These are phyloP conservation scores for Sporothrix mexicana DNA, from an alignment of 2,329 filamentous ascomycete species.

Conservation along the genomic window DNA sequence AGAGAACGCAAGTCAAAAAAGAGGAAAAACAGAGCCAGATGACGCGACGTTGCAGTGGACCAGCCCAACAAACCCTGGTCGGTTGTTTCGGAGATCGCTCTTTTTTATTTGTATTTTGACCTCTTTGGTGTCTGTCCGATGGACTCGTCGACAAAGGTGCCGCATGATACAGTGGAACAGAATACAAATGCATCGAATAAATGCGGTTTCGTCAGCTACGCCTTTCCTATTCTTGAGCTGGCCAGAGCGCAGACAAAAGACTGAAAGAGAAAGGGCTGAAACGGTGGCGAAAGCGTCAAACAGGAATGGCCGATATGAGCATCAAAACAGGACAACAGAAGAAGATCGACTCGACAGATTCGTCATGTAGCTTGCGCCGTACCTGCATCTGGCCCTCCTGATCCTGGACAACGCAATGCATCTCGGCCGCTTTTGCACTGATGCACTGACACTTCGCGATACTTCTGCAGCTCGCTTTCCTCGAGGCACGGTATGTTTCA, in stretches of 20 bases:
- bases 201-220: neutral
- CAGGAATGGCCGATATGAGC: neutral
- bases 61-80: slow-evolving; percentile 10
- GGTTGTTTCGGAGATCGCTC: slow-evolving; percentile 29
- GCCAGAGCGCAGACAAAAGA: neutral
- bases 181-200: too few relatives aligned
- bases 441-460: neutral
- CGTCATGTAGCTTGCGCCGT: neutral
- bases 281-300: neutral
- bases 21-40: slow-evolving; percentile 17
- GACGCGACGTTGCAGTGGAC: slow-evolving; percentile 32
- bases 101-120: slow-evolving; percentile 4
- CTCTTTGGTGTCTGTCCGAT: neutral
- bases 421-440: neutral
- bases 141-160: neutral
- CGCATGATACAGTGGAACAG: neutral
- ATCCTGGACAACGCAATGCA: neutral
- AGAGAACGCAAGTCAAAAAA: neutral
- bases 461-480: slow-evolving; percentile 20
- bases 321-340: neutral
- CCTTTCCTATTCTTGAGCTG: slow-evolving; percentile 5
- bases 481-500: slow-evolving; percentile 29
- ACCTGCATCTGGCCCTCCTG: neutral
- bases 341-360: neutral
- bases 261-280: slow-evolving; percentile 3